These are phyloP conservation scores for Mortierella sp. DNA, from an alignment of 371 early-diverging fungal species.

Conservation along the genomic window DNA sequence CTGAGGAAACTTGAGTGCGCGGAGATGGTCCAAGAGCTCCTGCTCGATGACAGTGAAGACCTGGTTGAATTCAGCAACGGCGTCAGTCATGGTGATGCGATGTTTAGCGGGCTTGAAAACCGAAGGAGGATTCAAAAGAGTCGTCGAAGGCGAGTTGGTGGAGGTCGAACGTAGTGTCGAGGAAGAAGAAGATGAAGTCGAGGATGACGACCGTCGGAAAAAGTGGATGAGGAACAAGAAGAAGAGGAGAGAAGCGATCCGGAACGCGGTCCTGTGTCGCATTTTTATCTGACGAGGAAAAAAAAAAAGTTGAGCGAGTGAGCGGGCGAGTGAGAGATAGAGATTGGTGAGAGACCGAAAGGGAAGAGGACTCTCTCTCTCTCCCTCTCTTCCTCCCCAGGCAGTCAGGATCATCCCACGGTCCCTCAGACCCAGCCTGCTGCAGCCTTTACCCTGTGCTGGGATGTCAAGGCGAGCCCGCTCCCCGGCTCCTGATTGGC, in stretches of 20 bases:
- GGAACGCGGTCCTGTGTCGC: no score
- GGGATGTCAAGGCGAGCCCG: no score
- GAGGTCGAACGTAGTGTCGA: conserved; percentile 9
- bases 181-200: conserved; percentile 3
- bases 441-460: no score
- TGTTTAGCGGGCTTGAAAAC: neutral
- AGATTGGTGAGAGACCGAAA: no score
- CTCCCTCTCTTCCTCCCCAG: neutral
- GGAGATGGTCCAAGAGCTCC: conserved; percentile 73
- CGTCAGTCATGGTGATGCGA: conserved; percentile 60
- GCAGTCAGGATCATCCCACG: conserved; percentile 3
- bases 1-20: conserved; percentile 74
- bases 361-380: neutral
- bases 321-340: no score
- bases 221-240: conserved; percentile 9
- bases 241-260: neutral
- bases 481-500: no score
- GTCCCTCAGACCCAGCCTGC: no score
- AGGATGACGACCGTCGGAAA: conserved; percentile 2
- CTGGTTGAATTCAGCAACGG: conserved; percentile 67
- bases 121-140: neutral
- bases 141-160: neutral
- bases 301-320: no score
- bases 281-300: no score
- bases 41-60: conserved; percentile 66